Percentiles rank a stretch among this genome's conserved stretches.
Conservation (phyloP, 139 green algal genomes). For the Coccomyxa sp. region DNA sequence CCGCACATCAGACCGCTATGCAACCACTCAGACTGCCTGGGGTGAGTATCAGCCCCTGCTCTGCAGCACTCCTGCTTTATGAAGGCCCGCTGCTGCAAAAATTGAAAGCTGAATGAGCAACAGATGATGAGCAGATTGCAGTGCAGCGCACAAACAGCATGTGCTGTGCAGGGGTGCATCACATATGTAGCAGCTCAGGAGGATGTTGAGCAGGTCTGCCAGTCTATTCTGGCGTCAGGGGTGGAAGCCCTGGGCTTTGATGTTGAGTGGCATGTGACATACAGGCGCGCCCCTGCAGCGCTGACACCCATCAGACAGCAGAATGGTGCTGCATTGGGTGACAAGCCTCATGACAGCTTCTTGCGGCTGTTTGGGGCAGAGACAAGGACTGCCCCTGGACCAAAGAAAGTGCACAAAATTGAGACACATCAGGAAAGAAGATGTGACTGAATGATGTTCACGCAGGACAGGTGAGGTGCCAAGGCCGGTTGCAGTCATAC, state of each 20-base stretch:
- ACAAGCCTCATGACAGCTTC: background rate
- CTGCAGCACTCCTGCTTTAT: background rate
- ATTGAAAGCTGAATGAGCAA: too few relatives aligned
- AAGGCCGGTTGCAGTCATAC: background rate
- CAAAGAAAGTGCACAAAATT: background rate
- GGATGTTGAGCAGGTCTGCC: constrained; percentile 15
- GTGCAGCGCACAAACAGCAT: background rate
- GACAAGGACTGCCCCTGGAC: background rate
- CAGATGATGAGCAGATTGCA: too few relatives aligned
- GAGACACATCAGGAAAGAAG: background rate
- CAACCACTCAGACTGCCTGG: background rate
- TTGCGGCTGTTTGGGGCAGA: background rate
- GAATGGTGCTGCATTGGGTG: background rate
- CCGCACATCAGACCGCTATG: background rate
- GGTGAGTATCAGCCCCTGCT: background rate
- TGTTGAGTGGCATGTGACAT: constrained; percentile 46
- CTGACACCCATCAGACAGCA: too few relatives aligned
- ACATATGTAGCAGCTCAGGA: constrained; percentile 7
- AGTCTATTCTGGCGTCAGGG: background rate
- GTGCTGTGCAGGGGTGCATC: constrained; percentile 9
- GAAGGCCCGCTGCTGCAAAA: background rate
- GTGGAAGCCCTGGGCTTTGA: constrained; percentile 37
- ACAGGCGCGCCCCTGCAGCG: constrained; percentile 12
- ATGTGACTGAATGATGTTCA: background rate
- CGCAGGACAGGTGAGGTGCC: background rate